Evolutionary conservation across 805 yeast genomes (phyloP).

Genomic region (Cyberlindnera maclurae): DNA sequence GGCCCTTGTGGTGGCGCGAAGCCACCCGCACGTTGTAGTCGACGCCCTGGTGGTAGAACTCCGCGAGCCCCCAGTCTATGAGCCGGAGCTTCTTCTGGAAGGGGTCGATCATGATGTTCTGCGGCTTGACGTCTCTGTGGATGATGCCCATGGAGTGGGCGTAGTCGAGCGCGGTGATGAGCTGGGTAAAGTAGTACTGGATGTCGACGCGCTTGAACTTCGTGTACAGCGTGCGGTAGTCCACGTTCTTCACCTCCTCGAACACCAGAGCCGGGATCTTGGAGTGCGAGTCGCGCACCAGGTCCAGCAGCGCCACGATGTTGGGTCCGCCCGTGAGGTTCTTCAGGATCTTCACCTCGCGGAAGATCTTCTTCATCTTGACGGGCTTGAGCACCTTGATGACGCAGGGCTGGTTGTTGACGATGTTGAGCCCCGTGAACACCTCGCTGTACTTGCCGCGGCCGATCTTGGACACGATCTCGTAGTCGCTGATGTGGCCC

Average conservation of each 20-base stretch:
- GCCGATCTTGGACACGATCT: constrained; percentile 78
- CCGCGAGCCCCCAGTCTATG: constrained; percentile 96
- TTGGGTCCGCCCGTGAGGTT: constrained; percentile 83
- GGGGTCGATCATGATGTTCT: constrained; percentile 93
- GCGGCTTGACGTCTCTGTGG: constrained; percentile 95
- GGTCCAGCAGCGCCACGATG: constrained; percentile 67
- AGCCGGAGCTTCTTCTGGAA: constrained; percentile 59
- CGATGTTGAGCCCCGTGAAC: constrained; percentile 72
- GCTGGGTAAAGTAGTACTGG: constrained; percentile 74
- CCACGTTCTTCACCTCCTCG: constrained; percentile 77
- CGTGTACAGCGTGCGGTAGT: constrained; percentile 76
- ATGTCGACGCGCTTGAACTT: constrained; percentile 69
- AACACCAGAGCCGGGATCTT: constrained; percentile 85
- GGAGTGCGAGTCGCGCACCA: constrained; percentile 72
- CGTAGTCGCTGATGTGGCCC: constrained; percentile 59
- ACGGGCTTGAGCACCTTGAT: constrained; percentile 91
- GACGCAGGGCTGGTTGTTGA: constrained; percentile 59
- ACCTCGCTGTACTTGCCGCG: constrained; percentile 96
- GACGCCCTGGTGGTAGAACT: constrained; percentile 82
- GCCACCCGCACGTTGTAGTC: constrained; percentile 94
- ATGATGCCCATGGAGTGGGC: constrained; percentile 93
- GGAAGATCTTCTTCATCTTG: constrained; percentile 80
- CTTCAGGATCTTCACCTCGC: constrained; percentile 84
- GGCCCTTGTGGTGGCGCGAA: constrained; percentile 88
- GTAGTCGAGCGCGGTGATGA: constrained; percentile 78